Evolutionary conservation across 225 moss, liverwort and hornwort species (phyloP).

Genomic region (Straminergon stramineum): DNA sequence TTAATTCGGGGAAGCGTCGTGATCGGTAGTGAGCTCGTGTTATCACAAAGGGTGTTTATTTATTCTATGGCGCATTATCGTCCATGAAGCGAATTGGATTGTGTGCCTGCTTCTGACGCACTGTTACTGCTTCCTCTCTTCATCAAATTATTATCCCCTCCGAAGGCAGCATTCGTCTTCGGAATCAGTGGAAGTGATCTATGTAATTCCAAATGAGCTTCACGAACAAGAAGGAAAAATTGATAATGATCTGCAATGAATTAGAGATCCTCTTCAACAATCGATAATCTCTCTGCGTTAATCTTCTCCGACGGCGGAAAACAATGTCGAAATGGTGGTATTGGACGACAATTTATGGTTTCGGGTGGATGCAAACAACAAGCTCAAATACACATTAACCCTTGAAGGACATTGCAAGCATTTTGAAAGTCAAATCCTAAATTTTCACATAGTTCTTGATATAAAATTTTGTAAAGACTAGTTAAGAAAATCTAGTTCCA

Average conservation of each 20-base stretch:
- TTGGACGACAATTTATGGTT: not conserved
- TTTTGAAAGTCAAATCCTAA: too few relatives aligned
- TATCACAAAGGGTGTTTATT: too few relatives aligned
- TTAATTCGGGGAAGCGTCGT: too few relatives aligned
- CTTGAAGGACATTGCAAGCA: too few relatives aligned
- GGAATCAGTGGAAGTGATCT: not conserved
- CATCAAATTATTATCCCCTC: not conserved
- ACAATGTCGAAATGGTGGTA: not conserved
- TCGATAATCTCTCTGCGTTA: not conserved
- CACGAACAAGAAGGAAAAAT: not conserved
- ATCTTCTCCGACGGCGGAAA: not conserved
- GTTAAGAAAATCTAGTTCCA: too few relatives aligned
- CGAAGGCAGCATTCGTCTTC: not conserved
- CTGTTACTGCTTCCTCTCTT: not conserved
- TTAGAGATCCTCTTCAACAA: not conserved
- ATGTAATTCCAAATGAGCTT: not conserved
- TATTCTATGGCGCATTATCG: not conserved
- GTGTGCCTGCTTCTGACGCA: not conserved
- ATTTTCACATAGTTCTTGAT: too few relatives aligned
- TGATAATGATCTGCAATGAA: not conserved
- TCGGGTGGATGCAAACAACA: not conserved
- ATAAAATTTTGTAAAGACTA: too few relatives aligned
- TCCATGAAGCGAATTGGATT: not conserved
- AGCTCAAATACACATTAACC: not conserved
- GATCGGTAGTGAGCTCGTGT: not conserved